Conservation (phyloP, 2,329 filamentous ascomycete genomes). For the Ceratocystis harringtonii region DNA sequence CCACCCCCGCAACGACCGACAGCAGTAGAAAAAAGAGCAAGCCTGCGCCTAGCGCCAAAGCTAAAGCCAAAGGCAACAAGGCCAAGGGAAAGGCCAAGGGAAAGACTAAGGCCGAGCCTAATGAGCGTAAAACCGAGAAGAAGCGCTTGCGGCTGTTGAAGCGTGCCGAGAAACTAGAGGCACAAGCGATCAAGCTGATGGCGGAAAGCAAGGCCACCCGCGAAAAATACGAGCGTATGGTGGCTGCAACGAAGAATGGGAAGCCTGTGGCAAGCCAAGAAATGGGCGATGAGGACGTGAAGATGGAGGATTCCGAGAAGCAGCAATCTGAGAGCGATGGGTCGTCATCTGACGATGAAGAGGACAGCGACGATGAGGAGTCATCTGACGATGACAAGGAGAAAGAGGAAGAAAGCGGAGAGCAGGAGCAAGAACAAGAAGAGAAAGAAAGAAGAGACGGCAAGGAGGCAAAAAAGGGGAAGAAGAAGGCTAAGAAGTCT, state of each 20-base stretch:
- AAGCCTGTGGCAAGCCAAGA: neutral
- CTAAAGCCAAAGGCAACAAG: constrained; percentile 5
- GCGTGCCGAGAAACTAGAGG: constrained; percentile 30
- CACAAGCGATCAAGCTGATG: constrained; percentile 28
- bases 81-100: constrained; percentile 20
- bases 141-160: constrained; percentile 26
- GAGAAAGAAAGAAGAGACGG: constrained; percentile 21
- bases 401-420: constrained; percentile 15
- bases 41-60: neutral
- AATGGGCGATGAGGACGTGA: neutral
- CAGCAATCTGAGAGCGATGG: neutral
- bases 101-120: constrained; percentile 20
- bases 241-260: constrained; percentile 18
- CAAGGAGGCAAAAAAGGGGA: constrained; percentile 19
- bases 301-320: neutral
- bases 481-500: constrained; percentile 20
- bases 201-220: constrained; percentile 13
- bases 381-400: constrained; percentile 7
- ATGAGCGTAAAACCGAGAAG: constrained; percentile 27
- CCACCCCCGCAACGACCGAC: neutral
- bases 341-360: neutral
- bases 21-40: neutral
- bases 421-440: constrained; percentile 18
- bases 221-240: constrained; percentile 11
- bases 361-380: neutral